Base-by-base conservation (phyloP, 2,329 filamentous ascomycete genomes). In the Colletotrichum sp. region DNA sequence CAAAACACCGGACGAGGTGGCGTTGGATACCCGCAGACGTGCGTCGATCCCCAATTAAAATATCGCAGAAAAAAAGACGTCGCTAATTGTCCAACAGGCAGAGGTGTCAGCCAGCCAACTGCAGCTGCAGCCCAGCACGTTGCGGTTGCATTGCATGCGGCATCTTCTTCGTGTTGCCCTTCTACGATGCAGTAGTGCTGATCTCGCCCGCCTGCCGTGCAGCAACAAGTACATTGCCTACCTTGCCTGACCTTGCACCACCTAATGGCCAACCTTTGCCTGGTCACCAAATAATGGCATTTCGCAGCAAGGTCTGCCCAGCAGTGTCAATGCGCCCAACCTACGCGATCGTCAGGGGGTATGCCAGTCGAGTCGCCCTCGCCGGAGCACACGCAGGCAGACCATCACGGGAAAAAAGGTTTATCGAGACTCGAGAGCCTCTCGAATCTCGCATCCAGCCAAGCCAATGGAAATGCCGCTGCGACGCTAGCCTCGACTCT, bases 401-500 rank as follows among this genome's bases (percentile, higher is more conserved):
- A 1, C 43, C 43, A 52, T 52, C 43, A 52, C 7, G 6, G 12
- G n/a, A 7, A 52, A 52, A 43, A 52, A 52, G 43, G 21, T 21
- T 52, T n/a, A 24, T 52, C 39, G 36, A 28, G n/a, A 34, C 12
- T 8, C 30, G 70, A 34, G 32, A 67, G 32, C 15, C 16, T 73
- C 34, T 36, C 34, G 34, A 16, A 13, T 36, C 34, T 36, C 34
- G 34, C 64, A 57, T 48, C 72, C 43, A 60, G 70, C 74, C 74
- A 74, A 60, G 74, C 57, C 70, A 73, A 73, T 74, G 64, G 65
- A 52, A 64, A 59, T 52, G 63, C 59, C 43, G 32, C 70, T 32
- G 52, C 73, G 28, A 59, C 30, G n/a, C 63, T 57, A 75, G 73
- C 70, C 70, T 75, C 70, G 73, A 75, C 63, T 71, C 18, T 52